Conservation (phyloP, 306 rosid genomes). For the Cucumis melo region DNA sequence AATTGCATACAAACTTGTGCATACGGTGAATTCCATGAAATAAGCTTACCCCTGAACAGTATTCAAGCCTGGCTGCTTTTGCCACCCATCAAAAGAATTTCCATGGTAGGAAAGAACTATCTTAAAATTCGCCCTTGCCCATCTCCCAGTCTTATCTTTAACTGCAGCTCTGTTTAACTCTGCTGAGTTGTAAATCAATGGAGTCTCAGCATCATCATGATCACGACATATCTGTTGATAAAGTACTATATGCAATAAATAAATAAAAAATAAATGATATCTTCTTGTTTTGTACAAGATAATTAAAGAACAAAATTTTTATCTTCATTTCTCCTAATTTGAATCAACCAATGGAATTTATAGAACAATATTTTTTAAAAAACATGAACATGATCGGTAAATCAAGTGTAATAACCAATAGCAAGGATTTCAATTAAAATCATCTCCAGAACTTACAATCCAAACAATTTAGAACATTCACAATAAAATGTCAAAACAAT, state of each 20-base stretch:
- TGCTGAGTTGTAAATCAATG: conserved; percentile 18
- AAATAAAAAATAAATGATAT: not conserved
- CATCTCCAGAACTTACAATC: not conserved
- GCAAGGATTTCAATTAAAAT: not conserved
- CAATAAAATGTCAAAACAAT: not conserved
- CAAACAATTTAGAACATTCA: not conserved
- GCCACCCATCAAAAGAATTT: conserved; percentile 90
- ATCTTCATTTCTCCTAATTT: not conserved
- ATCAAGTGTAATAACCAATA: not conserved
- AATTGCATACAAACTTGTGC: not conserved
- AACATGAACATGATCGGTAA: not conserved
- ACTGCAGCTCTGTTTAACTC: conserved; percentile 26
- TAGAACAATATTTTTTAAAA: not conserved
- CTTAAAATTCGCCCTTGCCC: conserved; percentile 79
- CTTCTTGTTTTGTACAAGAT: not conserved
- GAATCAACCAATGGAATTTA: not conserved
- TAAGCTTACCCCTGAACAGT: conserved; percentile 76
- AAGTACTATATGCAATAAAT: conserved; percentile 10
- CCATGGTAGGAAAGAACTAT: conserved; percentile 69
- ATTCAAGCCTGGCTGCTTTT: conserved; percentile 73
- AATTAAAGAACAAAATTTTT: not conserved
- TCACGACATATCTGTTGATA: conserved; percentile 29
- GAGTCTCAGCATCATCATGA: conserved; percentile 26
- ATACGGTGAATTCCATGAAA: not conserved
- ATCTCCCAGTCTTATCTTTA: conserved; percentile 51